Conservation (phyloP, 2,329 filamentous ascomycete genomes). For the Paraconiothyrium sp. region DNA sequence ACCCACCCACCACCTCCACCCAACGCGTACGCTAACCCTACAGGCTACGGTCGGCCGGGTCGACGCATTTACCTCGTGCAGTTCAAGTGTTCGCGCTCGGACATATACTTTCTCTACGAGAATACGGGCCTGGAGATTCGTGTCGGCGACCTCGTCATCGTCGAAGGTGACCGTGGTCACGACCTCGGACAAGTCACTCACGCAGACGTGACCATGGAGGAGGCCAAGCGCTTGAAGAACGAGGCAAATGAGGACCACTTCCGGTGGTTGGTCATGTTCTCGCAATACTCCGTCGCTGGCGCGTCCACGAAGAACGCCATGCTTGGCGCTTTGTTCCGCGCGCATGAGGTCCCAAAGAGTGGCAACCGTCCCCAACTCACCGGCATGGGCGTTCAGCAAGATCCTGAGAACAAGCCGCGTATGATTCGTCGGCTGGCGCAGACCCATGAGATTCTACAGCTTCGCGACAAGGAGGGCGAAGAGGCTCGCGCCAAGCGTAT, state of each 20-base stretch:
- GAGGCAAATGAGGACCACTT: conserved; percentile 95
- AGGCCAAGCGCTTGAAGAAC: conserved; percentile 88
- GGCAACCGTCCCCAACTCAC: conserved; percentile 61
- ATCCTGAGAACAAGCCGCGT: conserved; percentile 86
- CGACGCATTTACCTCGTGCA: conserved; percentile 80
- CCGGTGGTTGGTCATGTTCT: conserved; percentile 99
- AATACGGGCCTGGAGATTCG: conserved; percentile 92
- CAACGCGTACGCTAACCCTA: conserved; percentile 48
- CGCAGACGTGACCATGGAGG: conserved; percentile 86
- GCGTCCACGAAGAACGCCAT: conserved; percentile 60
- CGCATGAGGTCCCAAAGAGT: conserved; percentile 42
- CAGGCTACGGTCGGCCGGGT: conserved; percentile 39
- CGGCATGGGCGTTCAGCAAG: conserved; percentile 55
- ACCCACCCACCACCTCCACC: conserved; percentile 33
- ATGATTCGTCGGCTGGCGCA: conserved; percentile 96
- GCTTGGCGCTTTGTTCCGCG: conserved; percentile 51
- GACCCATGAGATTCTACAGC: conserved; percentile 84
- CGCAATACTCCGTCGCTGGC: conserved; percentile 61
- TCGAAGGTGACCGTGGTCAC: conserved; percentile 94
- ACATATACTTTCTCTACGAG: conserved; percentile 97
- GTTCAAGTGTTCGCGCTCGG: conserved; percentile 95
- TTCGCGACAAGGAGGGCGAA: conserved; percentile 95
- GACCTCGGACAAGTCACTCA: conserved; percentile 93
- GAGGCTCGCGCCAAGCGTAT: conserved; percentile 97
- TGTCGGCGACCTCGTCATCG: conserved; percentile 92